Base-by-base conservation (phyloP, 345 rosid species). In the Eucalyptus marginata region DNA sequence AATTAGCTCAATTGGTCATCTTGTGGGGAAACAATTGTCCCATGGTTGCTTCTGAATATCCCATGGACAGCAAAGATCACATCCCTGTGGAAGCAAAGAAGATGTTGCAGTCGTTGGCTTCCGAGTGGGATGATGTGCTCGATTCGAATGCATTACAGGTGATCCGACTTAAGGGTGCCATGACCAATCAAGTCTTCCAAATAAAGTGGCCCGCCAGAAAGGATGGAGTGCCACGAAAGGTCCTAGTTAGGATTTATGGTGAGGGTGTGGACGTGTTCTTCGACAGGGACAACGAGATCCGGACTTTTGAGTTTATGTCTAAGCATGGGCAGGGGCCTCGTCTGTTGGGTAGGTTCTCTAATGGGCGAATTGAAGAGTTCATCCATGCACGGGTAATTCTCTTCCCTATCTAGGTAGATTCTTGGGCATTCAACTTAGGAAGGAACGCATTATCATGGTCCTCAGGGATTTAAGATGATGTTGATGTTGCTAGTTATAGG, bases 351-450 rank as follows among this genome's bases (percentile, higher is more conserved):
- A 92, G 99, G 87, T 97, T 98, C 86, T 91, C 91, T 1, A 95
- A 93, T 90, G 99, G 99, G 83, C 94, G 98, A 56, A 93, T 98
- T 80, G 99, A 98, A 91, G 99, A 97, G 93, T 98, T 95, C 91
- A 95, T 98, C 83, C 91, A 92, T 90, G 99, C 99, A 29, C 93
- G 98, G 95, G 99, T 98, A 94, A 25, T 58, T 24, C 59, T 46
- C 81, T 62, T 64, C 50, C 20, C 80, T 44, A 25, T 31, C 47
- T 54, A 15, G 71, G 46, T 51, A 62, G 62, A 51, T 52, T 86
- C 62, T 86, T 20, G 47, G 84, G 84, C 84, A 6, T 76, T 76
- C 47, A 76, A 40, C 27, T 20, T 76, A 76, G 84, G 84, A 76
- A 76, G 84, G 84, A 40, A 76, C 29, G 27, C 84, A 76, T 40